These are phyloP conservation scores for Cylindrotheca closterium DNA, from an alignment of 108 stramenopile species.

Conservation along the genomic window DNA sequence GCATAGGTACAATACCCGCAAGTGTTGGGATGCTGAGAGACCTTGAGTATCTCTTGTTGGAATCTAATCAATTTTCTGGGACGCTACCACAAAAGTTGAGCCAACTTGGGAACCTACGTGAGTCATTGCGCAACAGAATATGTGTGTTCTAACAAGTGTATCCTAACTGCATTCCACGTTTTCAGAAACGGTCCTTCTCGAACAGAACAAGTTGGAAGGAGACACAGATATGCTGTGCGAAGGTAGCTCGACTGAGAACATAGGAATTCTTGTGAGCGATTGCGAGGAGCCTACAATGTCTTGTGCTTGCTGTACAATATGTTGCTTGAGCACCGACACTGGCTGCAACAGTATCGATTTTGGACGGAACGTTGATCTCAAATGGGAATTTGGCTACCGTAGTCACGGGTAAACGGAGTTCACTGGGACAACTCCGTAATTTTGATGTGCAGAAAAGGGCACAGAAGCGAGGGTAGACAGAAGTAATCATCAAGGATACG, in stretches of 20 bases:
- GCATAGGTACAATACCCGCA: too few species aligned
- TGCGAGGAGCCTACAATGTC: not conserved
- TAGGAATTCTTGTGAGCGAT: conserved; percentile 4
- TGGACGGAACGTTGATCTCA: not conserved
- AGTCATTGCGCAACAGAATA: too few species aligned
- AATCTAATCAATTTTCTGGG: conserved; percentile 1
- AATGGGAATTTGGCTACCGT: not conserved
- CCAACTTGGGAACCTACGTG: not conserved
- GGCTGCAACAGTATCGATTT: not conserved
- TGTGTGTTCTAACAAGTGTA: too few species aligned
- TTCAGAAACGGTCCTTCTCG: conserved; percentile 19
- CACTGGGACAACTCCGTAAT: too few species aligned
- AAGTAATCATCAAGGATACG: too few species aligned
- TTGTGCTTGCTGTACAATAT: conserved; percentile 14
- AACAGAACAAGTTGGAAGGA: conserved; percentile 20
- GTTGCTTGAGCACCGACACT: not conserved
- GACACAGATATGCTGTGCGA: conserved; percentile 11
- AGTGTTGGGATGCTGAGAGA: not conserved
- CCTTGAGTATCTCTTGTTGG: not conserved
- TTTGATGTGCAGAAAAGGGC: too few species aligned
- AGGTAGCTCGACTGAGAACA: not conserved
- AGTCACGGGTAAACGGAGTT: too few species aligned
- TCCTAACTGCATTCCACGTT: not conserved
- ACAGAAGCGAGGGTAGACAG: not conserved
- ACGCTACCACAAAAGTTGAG: not conserved